phyloP scores from a whole-genome alignment of 495 filamentous ascomycete species.

The Podospora bellae-mahoneyi region DNA sequence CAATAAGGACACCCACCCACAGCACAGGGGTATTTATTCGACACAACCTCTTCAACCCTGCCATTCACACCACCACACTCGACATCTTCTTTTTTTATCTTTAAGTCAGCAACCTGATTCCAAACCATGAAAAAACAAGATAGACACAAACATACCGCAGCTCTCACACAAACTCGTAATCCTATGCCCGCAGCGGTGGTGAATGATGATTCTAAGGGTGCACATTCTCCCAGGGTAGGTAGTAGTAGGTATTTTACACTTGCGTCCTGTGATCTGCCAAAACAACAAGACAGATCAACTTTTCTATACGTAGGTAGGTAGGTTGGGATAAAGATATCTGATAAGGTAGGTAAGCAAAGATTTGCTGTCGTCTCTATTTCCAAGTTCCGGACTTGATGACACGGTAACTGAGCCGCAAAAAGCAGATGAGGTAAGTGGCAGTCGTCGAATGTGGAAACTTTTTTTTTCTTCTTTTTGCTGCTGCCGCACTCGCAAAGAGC shows the following conservation, averaged over 20 bases:
- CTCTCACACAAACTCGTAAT: conserved; percentile 26
- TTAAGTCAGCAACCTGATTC: not conserved
- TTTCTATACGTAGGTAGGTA: too few relatives aligned
- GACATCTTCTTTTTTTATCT: not conserved
- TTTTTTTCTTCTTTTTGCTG: too few relatives aligned
- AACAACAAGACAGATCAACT: too few relatives aligned
- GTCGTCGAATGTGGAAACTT: not conserved
- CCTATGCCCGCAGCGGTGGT: conserved; percentile 32
- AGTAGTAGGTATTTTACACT: not conserved
- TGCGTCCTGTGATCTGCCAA: too few relatives aligned
- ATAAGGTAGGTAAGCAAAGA: too few relatives aligned
- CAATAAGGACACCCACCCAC: conserved; percentile 16
- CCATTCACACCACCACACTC: conserved; percentile 15
- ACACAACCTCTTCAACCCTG: conserved; percentile 7
- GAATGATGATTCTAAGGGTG: conserved; percentile 28
- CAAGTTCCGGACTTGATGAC: not conserved
- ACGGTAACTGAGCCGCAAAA: not conserved
- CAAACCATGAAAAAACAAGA: not conserved
- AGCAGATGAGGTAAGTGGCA: not conserved
- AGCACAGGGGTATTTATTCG: conserved; percentile 24
- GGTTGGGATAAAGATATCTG: too few relatives aligned
- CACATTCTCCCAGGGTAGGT: conserved; percentile 22
- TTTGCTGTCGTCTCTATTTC: not conserved
- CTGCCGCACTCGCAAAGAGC: not conserved
- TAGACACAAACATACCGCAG: conserved; percentile 19